Conservation (phyloP, 352 stramenopile species). For the Phytophthora hybrid region DNA sequence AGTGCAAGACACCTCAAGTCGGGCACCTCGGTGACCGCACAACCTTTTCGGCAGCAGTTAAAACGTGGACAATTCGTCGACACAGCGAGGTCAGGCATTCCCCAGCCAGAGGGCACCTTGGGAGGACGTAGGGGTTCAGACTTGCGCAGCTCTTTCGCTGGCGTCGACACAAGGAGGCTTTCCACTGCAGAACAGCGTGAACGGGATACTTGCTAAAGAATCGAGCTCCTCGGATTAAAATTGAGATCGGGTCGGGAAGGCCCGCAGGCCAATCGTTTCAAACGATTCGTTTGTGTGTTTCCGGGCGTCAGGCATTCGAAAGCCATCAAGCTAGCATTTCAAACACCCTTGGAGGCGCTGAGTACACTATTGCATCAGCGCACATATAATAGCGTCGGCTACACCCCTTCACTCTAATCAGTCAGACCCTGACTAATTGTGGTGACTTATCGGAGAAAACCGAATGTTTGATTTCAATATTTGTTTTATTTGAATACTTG, state of each 20-base stretch:
- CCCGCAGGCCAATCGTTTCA: background rate
- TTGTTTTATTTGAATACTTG: no score
- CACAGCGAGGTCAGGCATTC: slow-evolving; percentile 14
- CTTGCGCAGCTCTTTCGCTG: slow-evolving; percentile 5
- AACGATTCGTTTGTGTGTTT: slow-evolving; percentile 20
- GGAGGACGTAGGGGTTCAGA: slow-evolving; percentile 4
- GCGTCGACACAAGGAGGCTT: slow-evolving; percentile 19
- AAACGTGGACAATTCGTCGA: slow-evolving; percentile 4
- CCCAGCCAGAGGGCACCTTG: slow-evolving; percentile 6
- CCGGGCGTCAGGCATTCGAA: slow-evolving; percentile 5
- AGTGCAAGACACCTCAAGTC: slow-evolving; percentile 17
- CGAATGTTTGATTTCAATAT: no score
- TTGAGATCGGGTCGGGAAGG: slow-evolving; percentile 20
- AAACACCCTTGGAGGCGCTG: background rate
- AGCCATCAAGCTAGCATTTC: background rate
- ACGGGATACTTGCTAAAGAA: slow-evolving; percentile 20
- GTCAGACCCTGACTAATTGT: no score
- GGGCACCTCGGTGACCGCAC: background rate
- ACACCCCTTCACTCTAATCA: no score
- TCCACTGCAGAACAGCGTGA: slow-evolving; percentile 24
- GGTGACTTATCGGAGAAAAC: no score
- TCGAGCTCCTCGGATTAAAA: slow-evolving; percentile 10
- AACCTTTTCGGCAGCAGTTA: slow-evolving; percentile 6
- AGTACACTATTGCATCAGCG: background rate
- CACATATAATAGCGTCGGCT: no score